These are phyloP conservation scores for Afroboletus lepidellus DNA, from an alignment of 1,284 basidiomycete species.

Conservation along the genomic window DNA sequence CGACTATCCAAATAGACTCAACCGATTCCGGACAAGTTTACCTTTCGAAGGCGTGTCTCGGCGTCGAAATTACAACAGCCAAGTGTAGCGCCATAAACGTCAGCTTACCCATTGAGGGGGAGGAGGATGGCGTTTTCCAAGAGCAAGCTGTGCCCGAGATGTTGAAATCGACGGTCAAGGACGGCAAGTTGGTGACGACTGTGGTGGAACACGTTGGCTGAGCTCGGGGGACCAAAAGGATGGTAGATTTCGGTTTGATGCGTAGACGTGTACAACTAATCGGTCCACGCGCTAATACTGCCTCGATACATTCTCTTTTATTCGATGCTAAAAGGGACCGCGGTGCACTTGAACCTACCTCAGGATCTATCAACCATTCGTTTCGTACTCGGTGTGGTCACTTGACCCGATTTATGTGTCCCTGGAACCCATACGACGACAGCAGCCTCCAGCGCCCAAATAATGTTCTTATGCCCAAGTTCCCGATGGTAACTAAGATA, in stretches of 20 bases:
- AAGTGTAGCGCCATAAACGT: conserved; percentile 97
- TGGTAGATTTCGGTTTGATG: conserved; percentile 2
- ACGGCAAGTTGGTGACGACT: conserved; percentile 85
- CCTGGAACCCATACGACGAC: too few species aligned
- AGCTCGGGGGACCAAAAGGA: not conserved
- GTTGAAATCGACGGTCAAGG: conserved; percentile 81
- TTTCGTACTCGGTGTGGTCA: too few species aligned
- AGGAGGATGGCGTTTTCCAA: conserved; percentile 89
- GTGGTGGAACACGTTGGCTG: conserved; percentile 89
- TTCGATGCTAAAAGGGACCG: not conserved
- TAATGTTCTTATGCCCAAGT: too few species aligned
- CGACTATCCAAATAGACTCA: conserved; percentile 92
- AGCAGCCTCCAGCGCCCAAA: too few species aligned
- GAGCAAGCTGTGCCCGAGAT: conserved; percentile 96
- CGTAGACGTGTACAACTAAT: not conserved
- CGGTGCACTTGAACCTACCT: too few species aligned
- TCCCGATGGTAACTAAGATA: too few species aligned
- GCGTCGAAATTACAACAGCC: conserved; percentile 87
- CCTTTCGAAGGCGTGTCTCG: conserved; percentile 81
- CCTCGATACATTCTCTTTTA: not conserved
- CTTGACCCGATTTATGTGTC: too few species aligned
- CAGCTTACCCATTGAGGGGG: conserved; percentile 81
- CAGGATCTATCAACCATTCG: too few species aligned
- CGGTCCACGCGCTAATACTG: not conserved
- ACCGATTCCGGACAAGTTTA: conserved; percentile 96